Conservation (phyloP, 2,329 filamentous ascomycete species). For the Verticillium zaregamsianum region DNA sequence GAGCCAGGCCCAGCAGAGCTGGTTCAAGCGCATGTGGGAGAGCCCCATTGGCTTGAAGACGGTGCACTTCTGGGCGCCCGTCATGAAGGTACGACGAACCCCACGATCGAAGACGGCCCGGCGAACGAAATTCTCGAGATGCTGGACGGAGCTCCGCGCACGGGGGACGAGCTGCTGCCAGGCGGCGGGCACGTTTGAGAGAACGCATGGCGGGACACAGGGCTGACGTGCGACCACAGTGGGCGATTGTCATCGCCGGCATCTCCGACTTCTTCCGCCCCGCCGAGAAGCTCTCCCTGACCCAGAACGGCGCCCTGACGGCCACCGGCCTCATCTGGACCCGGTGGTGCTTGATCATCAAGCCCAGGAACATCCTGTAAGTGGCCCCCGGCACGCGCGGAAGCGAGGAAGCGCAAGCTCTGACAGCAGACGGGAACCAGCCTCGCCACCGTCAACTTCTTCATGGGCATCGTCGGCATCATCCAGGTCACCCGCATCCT, state of each 20-base stretch:
- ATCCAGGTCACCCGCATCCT: constrained; percentile 78
- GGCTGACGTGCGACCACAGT: constrained; percentile 45
- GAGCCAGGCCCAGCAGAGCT: constrained; percentile 41
- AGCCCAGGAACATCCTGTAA: constrained; percentile 84
- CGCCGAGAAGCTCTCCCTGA: constrained; percentile 86
- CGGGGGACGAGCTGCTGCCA: no score
- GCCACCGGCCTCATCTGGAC: constrained; percentile 96
- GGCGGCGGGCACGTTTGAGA: no score
- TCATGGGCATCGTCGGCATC: constrained; percentile 83
- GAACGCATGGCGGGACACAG: background rate
- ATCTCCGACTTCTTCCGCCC: constrained; percentile 89
- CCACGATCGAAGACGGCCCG: no score
- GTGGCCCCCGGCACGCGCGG: constrained; percentile 21
- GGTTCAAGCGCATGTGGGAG: constrained; percentile 78
- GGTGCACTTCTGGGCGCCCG: constrained; percentile 97
- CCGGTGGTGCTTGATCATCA: constrained; percentile 97
- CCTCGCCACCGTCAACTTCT: constrained; percentile 95
- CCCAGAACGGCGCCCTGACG: constrained; percentile 86
- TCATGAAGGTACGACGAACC: constrained; percentile 64
- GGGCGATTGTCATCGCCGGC: constrained; percentile 88
- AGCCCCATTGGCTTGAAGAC: constrained; percentile 83
- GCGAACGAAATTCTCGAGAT: background rate
- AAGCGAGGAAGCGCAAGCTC: background rate
- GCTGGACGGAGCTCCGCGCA: background rate
- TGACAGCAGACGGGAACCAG: constrained; percentile 32